These are phyloP conservation scores for Solanum chacoense DNA, from an alignment of 305 asterid species.

Conservation along the genomic window DNA sequence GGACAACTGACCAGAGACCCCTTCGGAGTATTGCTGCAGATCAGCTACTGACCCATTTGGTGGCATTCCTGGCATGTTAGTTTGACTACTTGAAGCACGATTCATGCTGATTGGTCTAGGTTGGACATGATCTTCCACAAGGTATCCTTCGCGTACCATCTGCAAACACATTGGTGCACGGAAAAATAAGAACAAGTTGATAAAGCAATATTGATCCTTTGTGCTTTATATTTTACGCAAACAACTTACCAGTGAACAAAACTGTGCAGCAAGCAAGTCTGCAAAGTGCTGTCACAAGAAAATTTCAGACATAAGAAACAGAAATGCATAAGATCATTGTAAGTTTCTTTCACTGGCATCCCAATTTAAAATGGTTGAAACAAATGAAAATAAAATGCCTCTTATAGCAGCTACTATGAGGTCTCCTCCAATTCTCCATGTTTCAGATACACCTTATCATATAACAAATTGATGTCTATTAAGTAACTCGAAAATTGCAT, in stretches of 20 bases:
- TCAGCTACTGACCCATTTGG: slow-evolving; percentile 35
- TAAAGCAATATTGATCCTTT: not conserved
- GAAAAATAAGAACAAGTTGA: not conserved
- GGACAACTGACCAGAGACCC: slow-evolving; percentile 43
- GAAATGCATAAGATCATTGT: slow-evolving; percentile 4
- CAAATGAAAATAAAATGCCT: not conserved
- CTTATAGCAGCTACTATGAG: not conserved
- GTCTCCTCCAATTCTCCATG: not conserved
- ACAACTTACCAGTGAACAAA: slow-evolving; percentile 57
- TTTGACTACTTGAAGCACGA: slow-evolving; percentile 30
- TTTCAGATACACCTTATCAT: not conserved
- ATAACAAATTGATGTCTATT: not conserved
- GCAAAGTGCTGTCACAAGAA: slow-evolving; percentile 67
- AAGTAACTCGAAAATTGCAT: not conserved
- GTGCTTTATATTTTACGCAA: not conserved
- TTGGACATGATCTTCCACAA: slow-evolving; percentile 60
- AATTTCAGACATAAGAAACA: slow-evolving; percentile 10
- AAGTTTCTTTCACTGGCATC: not conserved
- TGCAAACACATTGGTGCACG: slow-evolving; percentile 16
- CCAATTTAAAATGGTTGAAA: slow-evolving; percentile 4
- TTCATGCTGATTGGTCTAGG: slow-evolving; percentile 43
- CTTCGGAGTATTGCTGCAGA: slow-evolving; percentile 56
- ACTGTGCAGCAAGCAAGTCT: slow-evolving; percentile 87
- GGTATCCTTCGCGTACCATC: slow-evolving; percentile 80
- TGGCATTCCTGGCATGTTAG: slow-evolving; percentile 34